phyloP scores from a whole-genome alignment of 768 basidiomycete genomes.

The Leccinum olivaceopallidum region DNA sequence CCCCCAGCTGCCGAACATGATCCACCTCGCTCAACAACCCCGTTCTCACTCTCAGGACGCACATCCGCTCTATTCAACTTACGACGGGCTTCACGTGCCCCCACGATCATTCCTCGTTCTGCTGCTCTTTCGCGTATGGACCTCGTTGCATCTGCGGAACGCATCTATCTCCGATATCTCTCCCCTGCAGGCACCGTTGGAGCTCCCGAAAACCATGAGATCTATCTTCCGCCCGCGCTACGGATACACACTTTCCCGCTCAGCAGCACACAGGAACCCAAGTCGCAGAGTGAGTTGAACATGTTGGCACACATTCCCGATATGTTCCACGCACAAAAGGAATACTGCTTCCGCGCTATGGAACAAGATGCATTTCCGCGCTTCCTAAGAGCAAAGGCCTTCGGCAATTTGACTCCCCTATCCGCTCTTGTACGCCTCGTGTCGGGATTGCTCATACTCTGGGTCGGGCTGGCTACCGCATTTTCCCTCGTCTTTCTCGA shows the following conservation, averaged over 20 bases:
- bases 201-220: conserved; percentile 91
- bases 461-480: conserved; percentile 91
- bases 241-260: conserved; percentile 91
- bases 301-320: conserved; percentile 92
- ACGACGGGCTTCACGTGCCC: conserved; percentile 82
- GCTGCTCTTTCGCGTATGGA: conserved; percentile 88
- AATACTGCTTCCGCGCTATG: conserved; percentile 95
- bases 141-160: conserved; percentile 90
- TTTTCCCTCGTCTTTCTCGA: conserved; percentile 95
- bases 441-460: conserved; percentile 80
- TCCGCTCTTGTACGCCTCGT: conserved; percentile 86
- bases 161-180: conserved; percentile 94
- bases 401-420: conserved; percentile 93
- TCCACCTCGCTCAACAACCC: conserved; percentile 69
- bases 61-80: conserved; percentile 77
- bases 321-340: conserved; percentile 96
- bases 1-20: conserved; percentile 49
- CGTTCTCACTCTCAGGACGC: conserved; percentile 73
- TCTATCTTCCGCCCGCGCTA: conserved; percentile 92
- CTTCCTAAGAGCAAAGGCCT: conserved; percentile 96
- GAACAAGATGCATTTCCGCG: conserved; percentile 94
- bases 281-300: conserved; percentile 61
- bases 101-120: conserved; percentile 91
- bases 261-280: conserved; percentile 71
- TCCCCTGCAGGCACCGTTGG: conserved; percentile 76